These are phyloP conservation scores for Porphyrellus cyaneotinctus DNA, from an alignment of 768 basidiomycete genomes.

Conservation along the genomic window DNA sequence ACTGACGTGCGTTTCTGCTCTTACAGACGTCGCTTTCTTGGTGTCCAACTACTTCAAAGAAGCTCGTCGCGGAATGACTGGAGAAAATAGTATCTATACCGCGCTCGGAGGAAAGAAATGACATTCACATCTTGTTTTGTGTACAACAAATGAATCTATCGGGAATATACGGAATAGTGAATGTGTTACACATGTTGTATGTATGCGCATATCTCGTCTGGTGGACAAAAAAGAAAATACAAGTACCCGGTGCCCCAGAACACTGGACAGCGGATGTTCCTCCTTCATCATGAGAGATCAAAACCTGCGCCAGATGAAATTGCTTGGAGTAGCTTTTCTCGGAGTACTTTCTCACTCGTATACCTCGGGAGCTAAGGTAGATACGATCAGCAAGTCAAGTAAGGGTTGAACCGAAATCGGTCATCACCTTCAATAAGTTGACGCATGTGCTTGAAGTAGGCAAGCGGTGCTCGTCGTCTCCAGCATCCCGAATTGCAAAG, in stretches of 20 bases:
- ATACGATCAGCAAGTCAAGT: background rate
- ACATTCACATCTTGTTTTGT: too few relatives aligned
- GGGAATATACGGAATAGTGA: constrained; percentile 9
- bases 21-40: constrained; percentile 79
- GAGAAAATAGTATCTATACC: constrained; percentile 26
- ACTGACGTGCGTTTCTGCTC: background rate
- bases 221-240: background rate
- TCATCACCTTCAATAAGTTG: constrained; percentile 78
- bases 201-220: background rate
- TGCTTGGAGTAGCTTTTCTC: constrained; percentile 77
- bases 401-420: background rate
- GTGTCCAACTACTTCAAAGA: constrained; percentile 79
- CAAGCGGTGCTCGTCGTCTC: constrained; percentile 63
- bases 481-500: constrained; percentile 84
- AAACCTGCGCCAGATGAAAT: constrained; percentile 89
- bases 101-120: constrained; percentile 28
- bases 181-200: constrained; percentile 6
- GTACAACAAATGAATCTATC: constrained; percentile 6
- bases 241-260: background rate
- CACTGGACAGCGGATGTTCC: background rate
- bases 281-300: constrained; percentile 65
- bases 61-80: constrained; percentile 42
- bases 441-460: constrained; percentile 86
- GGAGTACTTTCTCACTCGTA: constrained; percentile 55
- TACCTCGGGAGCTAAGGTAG: constrained; percentile 65